Base-by-base conservation (phyloP, 352 stramenopile genomes). In the Phytophthora palmivora region DNA sequence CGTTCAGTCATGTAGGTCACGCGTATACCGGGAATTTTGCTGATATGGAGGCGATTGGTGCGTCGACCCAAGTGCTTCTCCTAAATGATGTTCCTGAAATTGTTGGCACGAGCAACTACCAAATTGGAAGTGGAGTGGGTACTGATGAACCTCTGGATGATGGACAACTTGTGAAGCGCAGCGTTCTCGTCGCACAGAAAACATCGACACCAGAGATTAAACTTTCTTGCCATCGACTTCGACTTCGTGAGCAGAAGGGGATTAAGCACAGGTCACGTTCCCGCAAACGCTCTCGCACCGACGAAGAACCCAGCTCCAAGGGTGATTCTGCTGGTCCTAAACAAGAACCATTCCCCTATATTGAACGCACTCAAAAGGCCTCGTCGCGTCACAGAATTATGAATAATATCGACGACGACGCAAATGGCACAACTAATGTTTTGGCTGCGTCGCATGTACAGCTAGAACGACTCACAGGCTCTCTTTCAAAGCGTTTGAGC, bases 331-430 rank as follows among this genome's bases (percentile, higher is more conserved):
- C 19, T 41, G 34, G 47, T 24, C 26, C 12, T 3, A 62, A 56
- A 7, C 1, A 19, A 32, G 37, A 49, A 0, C 6, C 52, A 37
- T 74, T 84, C 32, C 60, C 61, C 21, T 88, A 72, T 39, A 89
- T 92, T 49, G 79, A 92, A 52, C 83, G 78, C n/a, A 83, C 83
- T 7, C 72, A 78, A 37, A 80, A 67, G 16, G 53, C 57, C 18
- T 75, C 70, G n/a, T 71, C 58, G 7, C 72, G 42, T 21, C 46
- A 49, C 15, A 69, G 24, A 45, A 50, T 21, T 16, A 12, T 19
- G 15, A 42, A 53, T 18, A 19, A 58, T 4, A 21, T 62, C 24
- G 57, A 70, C 7, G 9, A 46, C 32, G 52, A 56, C 5, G 28
- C 18, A 12, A 19, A 48, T 59, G 56, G 45, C 0, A 15, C 16